These are phyloP conservation scores for Thielaviopsis cerberus DNA, from an alignment of 2,329 filamentous ascomycete species.

Conservation along the genomic window DNA sequence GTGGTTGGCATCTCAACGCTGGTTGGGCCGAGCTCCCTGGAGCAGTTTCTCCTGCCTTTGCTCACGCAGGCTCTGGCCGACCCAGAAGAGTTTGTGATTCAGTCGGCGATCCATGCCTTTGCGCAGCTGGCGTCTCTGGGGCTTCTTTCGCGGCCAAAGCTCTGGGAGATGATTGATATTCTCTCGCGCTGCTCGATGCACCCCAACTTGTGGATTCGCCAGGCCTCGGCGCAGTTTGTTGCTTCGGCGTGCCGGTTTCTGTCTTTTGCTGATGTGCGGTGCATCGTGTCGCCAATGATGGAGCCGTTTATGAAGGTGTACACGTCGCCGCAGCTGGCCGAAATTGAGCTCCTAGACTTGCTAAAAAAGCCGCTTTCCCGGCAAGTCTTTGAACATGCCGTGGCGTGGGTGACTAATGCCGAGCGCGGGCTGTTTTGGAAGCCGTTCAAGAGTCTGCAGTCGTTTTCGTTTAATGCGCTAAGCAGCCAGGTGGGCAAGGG, in stretches of 20 bases:
- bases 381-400: conserved; percentile 64
- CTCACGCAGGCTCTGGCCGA: conserved; percentile 93
- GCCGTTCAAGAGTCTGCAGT: conserved; percentile 46
- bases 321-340: conserved; percentile 46
- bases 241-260: conserved; percentile 58
- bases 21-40: conserved; percentile 70
- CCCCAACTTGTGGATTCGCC: conserved; percentile 86
- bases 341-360: conserved; percentile 58
- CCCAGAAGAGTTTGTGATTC: conserved; percentile 81
- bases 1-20: conserved; percentile 86
- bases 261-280: conserved; percentile 62
- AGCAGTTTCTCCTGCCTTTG: conserved; percentile 86
- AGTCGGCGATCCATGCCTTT: conserved; percentile 72
- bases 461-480: conserved; percentile 31
- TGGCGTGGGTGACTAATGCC: conserved; percentile 67
- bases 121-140: conserved; percentile 78
- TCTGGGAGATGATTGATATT: conserved; percentile 74
- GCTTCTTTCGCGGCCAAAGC: conserved; percentile 64
- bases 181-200: conserved; percentile 77
- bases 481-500: conserved; percentile 34
- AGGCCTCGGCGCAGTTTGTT: conserved; percentile 71
- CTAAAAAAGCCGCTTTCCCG: conserved; percentile 68
- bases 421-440: conserved; percentile 83
- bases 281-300: conserved; percentile 64
- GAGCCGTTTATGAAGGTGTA: conserved; percentile 63